Conservation (phyloP, 1,139 yeast species). For the Pichia sp. region DNA sequence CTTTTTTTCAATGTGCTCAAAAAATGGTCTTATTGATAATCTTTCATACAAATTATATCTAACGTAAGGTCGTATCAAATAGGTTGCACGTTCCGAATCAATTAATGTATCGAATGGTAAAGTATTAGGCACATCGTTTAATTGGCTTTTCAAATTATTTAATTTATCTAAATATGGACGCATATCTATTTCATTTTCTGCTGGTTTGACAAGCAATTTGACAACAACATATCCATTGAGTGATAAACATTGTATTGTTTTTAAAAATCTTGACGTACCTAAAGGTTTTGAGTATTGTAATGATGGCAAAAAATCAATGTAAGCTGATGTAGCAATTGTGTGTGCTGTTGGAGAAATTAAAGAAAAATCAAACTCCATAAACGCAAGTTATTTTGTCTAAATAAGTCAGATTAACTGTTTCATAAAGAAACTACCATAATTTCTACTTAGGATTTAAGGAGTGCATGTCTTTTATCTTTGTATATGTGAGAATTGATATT, state of each 20-base stretch:
- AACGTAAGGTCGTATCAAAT: slow-evolving; percentile 74
- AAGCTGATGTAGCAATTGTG: slow-evolving; percentile 86
- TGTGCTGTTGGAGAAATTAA: slow-evolving; percentile 85
- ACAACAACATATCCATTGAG: slow-evolving; percentile 65
- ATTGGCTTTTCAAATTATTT: slow-evolving; percentile 35
- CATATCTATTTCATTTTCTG: slow-evolving; percentile 24
- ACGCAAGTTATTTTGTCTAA: no score
- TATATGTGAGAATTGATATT: no score
- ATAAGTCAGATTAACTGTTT: no score
- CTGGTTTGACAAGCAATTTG: slow-evolving; percentile 76
- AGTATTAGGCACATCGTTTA: slow-evolving; percentile 53
- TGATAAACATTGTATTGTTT: slow-evolving; percentile 75
- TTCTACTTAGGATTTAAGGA: no score
- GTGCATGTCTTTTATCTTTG: no score
- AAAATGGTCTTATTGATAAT: slow-evolving; percentile 79
- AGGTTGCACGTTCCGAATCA: slow-evolving; percentile 91
- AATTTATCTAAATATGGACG: slow-evolving; percentile 32
- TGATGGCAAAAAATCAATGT: slow-evolving; percentile 62
- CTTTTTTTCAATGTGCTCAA: slow-evolving; percentile 71
- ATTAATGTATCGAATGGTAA: slow-evolving; percentile 67
- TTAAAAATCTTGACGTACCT: slow-evolving; percentile 74
- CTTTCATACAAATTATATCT: slow-evolving; percentile 79
- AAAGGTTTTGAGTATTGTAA: slow-evolving; percentile 68
- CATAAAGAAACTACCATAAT: no score
- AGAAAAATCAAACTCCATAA: slow-evolving; percentile 84